Conservation (phyloP, 176 grass and related monocot species). For the Tillandsia leiboldiana region DNA sequence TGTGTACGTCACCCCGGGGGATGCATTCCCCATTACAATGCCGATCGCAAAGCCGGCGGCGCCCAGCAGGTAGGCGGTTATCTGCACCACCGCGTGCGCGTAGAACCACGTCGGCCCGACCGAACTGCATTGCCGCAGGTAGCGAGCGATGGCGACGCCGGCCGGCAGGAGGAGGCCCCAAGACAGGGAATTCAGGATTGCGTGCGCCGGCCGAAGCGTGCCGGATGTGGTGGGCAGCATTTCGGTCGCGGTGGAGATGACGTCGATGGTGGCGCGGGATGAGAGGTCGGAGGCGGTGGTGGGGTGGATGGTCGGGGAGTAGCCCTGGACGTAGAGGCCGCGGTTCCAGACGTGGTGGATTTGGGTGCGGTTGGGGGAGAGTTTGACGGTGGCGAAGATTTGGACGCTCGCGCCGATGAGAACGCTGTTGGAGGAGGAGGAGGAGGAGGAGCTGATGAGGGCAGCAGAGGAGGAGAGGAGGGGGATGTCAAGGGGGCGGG, state of each 20-base stretch:
- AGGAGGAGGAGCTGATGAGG: slow-evolving; percentile 28
- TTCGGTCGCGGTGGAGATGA: slow-evolving; percentile 75
- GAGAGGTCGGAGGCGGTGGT: slow-evolving; percentile 73
- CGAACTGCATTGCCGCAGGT: slow-evolving; percentile 64
- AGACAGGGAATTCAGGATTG: slow-evolving; percentile 52
- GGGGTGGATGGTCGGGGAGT: slow-evolving; percentile 90
- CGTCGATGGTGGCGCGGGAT: slow-evolving; percentile 76
- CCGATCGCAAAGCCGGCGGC: slow-evolving; percentile 74
- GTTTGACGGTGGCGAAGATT: slow-evolving; percentile 56
- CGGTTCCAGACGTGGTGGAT: slow-evolving; percentile 87
- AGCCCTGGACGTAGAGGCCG: slow-evolving; percentile 93
- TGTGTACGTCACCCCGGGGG: slow-evolving; percentile 61
- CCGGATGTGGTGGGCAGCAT: slow-evolving; percentile 23
- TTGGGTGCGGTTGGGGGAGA: slow-evolving; percentile 70
- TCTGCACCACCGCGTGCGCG: slow-evolving; percentile 63
- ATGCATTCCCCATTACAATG: slow-evolving; percentile 60
- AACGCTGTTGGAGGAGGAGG: slow-evolving; percentile 34
- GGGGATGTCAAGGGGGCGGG: slow-evolving; percentile 59
- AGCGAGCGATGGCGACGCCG: slow-evolving; percentile 69
- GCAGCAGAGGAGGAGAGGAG: slow-evolving; percentile 73
- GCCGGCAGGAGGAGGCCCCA: slow-evolving; percentile 79
- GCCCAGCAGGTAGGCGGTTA: slow-evolving; percentile 45
- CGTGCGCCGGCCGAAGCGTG: slow-evolving; percentile 49
- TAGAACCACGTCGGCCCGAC: slow-evolving; percentile 81
- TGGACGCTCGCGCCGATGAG: slow-evolving; percentile 55